These are phyloP conservation scores for Vitis riparia DNA, from an alignment of 164 flowering plant genomes.

Conservation along the genomic window DNA sequence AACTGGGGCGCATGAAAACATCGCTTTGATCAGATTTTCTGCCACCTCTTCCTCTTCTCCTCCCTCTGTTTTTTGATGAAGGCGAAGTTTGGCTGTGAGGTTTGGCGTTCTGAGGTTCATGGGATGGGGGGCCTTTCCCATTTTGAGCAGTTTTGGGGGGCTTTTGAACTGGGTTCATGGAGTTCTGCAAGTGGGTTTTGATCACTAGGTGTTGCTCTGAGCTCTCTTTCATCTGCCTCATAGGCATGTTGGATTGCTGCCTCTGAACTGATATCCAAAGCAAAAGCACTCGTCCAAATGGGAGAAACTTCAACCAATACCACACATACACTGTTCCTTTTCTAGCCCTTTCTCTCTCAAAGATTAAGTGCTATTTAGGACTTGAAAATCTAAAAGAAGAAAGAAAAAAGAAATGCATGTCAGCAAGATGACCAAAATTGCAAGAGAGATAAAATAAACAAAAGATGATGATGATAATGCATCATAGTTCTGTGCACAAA, in stretches of 20 bases:
- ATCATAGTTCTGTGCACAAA: constrained; percentile 17
- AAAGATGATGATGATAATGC: constrained; percentile 16
- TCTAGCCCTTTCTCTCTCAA: constrained; percentile 16
- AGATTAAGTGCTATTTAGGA: constrained; percentile 21
- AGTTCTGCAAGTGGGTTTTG: constrained; percentile 54
- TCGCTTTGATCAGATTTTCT: constrained; percentile 69
- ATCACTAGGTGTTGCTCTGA: constrained; percentile 78
- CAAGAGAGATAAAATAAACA: constrained; percentile 21
- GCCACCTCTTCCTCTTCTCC: constrained; percentile 71
- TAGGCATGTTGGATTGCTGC: constrained; percentile 46
- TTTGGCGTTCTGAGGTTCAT: constrained; percentile 44
- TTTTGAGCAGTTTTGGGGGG: constrained; percentile 54
- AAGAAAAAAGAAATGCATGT: constrained; percentile 28
- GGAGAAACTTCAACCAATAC: constrained; percentile 18
- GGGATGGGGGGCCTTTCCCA: constrained; percentile 65
- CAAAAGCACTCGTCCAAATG: constrained; percentile 1
- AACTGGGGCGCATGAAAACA: constrained; percentile 51
- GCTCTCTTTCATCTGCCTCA: constrained; percentile 83
- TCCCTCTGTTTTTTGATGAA: constrained; percentile 50
- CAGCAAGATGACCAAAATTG: constrained; percentile 34
- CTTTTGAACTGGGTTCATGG: constrained; percentile 52
- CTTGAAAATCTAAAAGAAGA: constrained; percentile 29
- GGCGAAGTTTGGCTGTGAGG: constrained; percentile 44
- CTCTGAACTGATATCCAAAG: constrained; percentile 4
- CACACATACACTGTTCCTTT: constrained; percentile 11